phyloP scores from a whole-genome alignment of 257 asterid species.

The Solanum medicagineum region DNA sequence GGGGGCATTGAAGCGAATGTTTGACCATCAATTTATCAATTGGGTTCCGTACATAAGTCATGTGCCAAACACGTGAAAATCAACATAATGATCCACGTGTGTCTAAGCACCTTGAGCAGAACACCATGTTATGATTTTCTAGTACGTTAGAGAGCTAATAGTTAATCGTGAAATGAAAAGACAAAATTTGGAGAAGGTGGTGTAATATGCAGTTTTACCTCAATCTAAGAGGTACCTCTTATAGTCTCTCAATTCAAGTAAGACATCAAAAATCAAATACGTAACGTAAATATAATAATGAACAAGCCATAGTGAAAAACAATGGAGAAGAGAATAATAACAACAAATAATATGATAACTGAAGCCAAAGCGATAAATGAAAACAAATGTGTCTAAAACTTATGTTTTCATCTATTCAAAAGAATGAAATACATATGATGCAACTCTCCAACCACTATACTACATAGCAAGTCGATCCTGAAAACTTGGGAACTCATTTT shows the following conservation, averaged over 20 bases:
- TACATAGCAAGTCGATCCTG: not conserved
- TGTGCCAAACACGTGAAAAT: no score
- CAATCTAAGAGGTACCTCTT: not conserved
- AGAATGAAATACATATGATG: not conserved
- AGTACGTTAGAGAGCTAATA: no score
- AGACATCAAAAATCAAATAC: not conserved
- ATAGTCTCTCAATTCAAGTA: not conserved
- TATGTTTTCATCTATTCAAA: not conserved
- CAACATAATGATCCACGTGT: no score
- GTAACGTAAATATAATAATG: not conserved
- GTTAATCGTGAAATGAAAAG: not conserved
- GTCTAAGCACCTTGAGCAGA: no score
- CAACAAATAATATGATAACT: not conserved
- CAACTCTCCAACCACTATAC: not conserved
- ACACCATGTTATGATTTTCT: no score
- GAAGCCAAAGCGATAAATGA: not conserved
- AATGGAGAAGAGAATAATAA: rapidly evolving
- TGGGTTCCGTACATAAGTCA: no score
- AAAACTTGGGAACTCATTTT: not conserved
- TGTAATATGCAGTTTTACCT: rapidly evolving
- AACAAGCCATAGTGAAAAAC: not conserved
- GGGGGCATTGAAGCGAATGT: no score
- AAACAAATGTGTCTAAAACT: not conserved
- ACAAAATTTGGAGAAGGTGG: not conserved
- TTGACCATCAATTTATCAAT: no score